Percentiles rank a stretch among this genome's conserved stretches.
phyloP scores from a whole-genome alignment of 2,329 filamentous ascomycete species.

The Penicillium griseofulvum region DNA sequence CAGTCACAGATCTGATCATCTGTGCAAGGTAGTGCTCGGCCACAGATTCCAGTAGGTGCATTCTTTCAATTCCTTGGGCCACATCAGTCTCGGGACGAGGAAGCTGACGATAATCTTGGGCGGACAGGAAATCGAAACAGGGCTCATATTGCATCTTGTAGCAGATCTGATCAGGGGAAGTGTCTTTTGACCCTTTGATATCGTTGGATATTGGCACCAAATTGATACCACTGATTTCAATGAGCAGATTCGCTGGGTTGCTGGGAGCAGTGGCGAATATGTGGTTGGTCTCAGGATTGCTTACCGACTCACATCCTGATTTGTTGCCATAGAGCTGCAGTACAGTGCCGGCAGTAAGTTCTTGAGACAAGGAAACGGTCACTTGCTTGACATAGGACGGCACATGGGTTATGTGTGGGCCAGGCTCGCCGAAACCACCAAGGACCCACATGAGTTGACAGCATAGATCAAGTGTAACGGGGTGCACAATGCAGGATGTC shows the following conservation, averaged over 20 bases:
- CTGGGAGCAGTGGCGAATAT: constrained; percentile 15
- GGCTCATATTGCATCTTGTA: constrained; percentile 23
- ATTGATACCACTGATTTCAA: constrained; percentile 18
- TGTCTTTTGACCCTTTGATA: constrained; percentile 15
- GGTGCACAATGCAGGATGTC: constrained; percentile 15
- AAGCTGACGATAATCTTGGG: constrained; percentile 13
- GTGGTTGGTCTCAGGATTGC: constrained; percentile 11
- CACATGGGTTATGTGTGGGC: constrained; percentile 10
- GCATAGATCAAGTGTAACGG: constrained; percentile 18
- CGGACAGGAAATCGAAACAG: constrained; percentile 21
- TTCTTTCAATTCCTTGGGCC: constrained; percentile 10
- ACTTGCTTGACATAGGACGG: constrained; percentile 19
- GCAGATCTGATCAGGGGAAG: constrained; percentile 13
- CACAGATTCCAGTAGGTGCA: constrained; percentile 13
- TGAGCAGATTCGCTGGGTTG: constrained; percentile 7
- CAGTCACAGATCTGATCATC: constrained; percentile 10
- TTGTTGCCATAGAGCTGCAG: constrained; percentile 14
- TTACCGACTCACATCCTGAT: constrained; percentile 9
- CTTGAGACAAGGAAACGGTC: constrained; percentile 8
- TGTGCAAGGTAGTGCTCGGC: constrained; percentile 16
- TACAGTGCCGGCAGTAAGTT: constrained; percentile 7
- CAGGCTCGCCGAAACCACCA: constrained; percentile 15
- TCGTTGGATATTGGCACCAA: constrained; percentile 18
- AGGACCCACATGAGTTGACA: constrained; percentile 21
- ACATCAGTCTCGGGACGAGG: constrained; percentile 11